Percentiles rank a stretch among this genome's conserved stretches.
phyloP scores from a whole-genome alignment of 352 stramenopile genomes.

The Phytophthora fragariaefolia region DNA sequence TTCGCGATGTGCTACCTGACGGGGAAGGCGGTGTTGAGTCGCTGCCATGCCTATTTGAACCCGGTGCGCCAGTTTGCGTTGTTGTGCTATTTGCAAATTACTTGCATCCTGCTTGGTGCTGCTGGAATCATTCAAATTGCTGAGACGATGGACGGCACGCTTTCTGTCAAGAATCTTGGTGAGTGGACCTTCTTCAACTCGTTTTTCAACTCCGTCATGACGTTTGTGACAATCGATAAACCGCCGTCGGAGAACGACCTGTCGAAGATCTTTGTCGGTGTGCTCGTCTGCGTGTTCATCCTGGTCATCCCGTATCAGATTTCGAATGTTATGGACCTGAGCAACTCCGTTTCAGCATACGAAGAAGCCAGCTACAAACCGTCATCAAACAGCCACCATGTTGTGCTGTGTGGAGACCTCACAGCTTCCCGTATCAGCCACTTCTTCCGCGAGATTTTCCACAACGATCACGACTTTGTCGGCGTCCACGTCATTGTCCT shows the following conservation, averaged over 20 bases:
- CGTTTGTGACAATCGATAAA: constrained; percentile 89
- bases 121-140: constrained; percentile 87
- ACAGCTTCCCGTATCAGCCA: constrained; percentile 82
- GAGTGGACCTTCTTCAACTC: constrained; percentile 91
- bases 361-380: constrained; percentile 80
- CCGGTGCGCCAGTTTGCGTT: constrained; percentile 82
- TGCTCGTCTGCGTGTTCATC: constrained; percentile 86
- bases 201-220: constrained; percentile 90
- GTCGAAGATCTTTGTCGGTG: constrained; percentile 81
- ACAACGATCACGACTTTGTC: constrained; percentile 87
- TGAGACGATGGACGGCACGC: constrained; percentile 72
- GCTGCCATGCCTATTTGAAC: constrained; percentile 82
- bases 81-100: constrained; percentile 85
- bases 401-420: constrained; percentile 86
- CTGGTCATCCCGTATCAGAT: constrained; percentile 89
- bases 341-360: constrained; percentile 75
- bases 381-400: constrained; percentile 61
- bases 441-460: constrained; percentile 90
- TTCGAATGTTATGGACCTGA: constrained; percentile 82
- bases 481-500: constrained; percentile 83
- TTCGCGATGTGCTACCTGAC: constrained; percentile 88
- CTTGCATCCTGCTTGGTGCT: constrained; percentile 75
- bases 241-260: constrained; percentile 84
- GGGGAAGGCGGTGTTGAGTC: constrained; percentile 73
- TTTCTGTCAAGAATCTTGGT: constrained; percentile 60